Evolutionary conservation across 2,329 filamentous ascomycete genomes (phyloP), one percentile per base, ranked within the genome.

Genomic region (Aaosphaeria arxii): DNA sequence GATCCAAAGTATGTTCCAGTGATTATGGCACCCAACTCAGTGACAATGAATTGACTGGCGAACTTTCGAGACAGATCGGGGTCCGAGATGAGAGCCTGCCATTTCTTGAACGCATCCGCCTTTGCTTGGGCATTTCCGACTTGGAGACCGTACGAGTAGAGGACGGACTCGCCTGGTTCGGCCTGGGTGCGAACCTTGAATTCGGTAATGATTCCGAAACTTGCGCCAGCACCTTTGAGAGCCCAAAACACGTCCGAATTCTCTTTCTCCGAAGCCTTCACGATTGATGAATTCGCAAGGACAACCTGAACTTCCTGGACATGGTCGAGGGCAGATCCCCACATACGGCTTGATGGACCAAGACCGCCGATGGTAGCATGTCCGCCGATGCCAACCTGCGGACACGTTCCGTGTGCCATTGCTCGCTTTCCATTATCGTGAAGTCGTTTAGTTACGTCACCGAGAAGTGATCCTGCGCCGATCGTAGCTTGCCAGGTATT

Each of bases 381-480:
- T 1, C 68, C 68, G 9, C 67, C 67, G 24, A 67, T 64, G 4
- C 68, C 68, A 7, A 70, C 62, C 47, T 66, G 63, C 2, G 65
- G 64, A 33, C 61, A 66, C n/a, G 63, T 69, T 5, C 79, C 78
- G 43, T 81, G 77, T 6, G 75, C 68, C 38, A 81, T 72, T 0
- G 74, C 77, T 11, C 67, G 65, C 2, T 62, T 61, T 5, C 64
- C 67, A 17, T 66, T 64, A 4, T 66, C 58, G 46, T 68, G 67
- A 4, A 72, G 56, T 6, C 55, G 56, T 42, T 65, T 60, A 2
- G 63, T 67, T 11, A 71, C 57, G 38, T 71, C 63, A 62, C 71
- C 46, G 50, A 83, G 69, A 1, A 79, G 66, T 0, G 77, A 74
- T 0, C 80, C 80, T 1, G 72, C 72, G 41, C 79, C 73, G 30